These are phyloP conservation scores for Populus tremula DNA, from an alignment of 345 rosid genomes.

Conservation along the genomic window DNA sequence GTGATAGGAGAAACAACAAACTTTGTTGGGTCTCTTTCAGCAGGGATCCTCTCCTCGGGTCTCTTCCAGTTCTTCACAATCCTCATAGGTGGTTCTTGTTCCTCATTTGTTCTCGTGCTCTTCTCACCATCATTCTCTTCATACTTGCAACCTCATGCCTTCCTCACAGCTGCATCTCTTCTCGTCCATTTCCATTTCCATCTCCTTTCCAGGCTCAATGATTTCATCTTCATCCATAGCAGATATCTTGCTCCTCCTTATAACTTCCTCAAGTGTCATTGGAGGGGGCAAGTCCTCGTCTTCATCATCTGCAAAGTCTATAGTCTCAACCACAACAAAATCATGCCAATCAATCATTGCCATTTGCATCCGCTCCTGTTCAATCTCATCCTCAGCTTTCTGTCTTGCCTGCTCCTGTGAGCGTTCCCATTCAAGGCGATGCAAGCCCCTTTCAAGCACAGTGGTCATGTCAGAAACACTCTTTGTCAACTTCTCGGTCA, in stretches of 20 bases:
- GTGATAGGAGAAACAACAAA: constrained; percentile 82
- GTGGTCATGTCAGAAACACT: constrained; percentile 65
- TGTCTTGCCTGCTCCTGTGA: constrained; percentile 83
- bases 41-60: constrained; percentile 79
- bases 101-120: constrained; percentile 40
- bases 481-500: constrained; percentile 59
- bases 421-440: constrained; percentile 83
- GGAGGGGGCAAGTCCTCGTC: constrained; percentile 81
- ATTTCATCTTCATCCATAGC: constrained; percentile 61
- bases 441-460: constrained; percentile 74
- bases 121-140: constrained; percentile 51
- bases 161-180: constrained; percentile 82
- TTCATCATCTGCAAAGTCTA: constrained; percentile 90
- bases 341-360: constrained; percentile 96
- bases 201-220: constrained; percentile 80
- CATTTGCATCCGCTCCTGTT: constrained; percentile 84
- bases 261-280: constrained; percentile 82
- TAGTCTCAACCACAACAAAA: constrained; percentile 74
- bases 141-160: constrained; percentile 69
- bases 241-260: constrained; percentile 75
- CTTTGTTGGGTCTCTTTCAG: constrained; percentile 78
- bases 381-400: constrained; percentile 81
- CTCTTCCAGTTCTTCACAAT: constrained; percentile 93
- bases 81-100: constrained; percentile 77
- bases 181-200: constrained; percentile 97